Conservation (phyloP, 78 protist species). For the Chrysochromulina tobinii region DNA sequence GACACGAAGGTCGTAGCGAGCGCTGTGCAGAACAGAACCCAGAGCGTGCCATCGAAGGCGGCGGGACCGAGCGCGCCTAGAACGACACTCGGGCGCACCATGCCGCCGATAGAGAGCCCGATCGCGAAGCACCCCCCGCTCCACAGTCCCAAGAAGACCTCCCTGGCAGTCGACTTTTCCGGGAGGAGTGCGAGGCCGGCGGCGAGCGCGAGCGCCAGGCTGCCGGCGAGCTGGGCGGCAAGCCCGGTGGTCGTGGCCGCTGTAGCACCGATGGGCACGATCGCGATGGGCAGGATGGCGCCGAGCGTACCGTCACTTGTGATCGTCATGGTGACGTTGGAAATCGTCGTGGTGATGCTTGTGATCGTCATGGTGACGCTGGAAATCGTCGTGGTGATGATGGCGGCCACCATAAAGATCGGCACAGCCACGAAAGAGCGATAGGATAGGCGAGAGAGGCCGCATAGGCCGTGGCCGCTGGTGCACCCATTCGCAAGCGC, state of each 20-base stretch:
- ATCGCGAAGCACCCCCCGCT: background rate
- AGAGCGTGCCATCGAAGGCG: background rate
- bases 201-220: background rate
- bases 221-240: too few species aligned
- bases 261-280: background rate
- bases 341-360: too few species aligned
- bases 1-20: background rate
- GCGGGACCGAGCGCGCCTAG: background rate
- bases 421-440: slow-evolving; percentile 25
- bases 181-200: too few species aligned
- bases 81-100: background rate
- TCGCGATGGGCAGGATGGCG: background rate
- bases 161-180: background rate
- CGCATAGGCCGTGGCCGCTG: slow-evolving; percentile 46
- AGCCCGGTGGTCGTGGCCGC: background rate
- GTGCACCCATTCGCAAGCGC: slow-evolving; percentile 47
- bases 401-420: background rate
- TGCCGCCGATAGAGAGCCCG: slow-evolving; percentile 30
- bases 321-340: background rate
- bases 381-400: background rate
- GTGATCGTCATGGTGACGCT: background rate
- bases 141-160: background rate
- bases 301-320: too few species aligned
- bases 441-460: slow-evolving; percentile 20
- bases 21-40: background rate